Evolutionary conservation across 1,139 yeast genomes (phyloP), one percentile per base, ranked within the genome.

Genomic region (Pichia norvegensis): DNA sequence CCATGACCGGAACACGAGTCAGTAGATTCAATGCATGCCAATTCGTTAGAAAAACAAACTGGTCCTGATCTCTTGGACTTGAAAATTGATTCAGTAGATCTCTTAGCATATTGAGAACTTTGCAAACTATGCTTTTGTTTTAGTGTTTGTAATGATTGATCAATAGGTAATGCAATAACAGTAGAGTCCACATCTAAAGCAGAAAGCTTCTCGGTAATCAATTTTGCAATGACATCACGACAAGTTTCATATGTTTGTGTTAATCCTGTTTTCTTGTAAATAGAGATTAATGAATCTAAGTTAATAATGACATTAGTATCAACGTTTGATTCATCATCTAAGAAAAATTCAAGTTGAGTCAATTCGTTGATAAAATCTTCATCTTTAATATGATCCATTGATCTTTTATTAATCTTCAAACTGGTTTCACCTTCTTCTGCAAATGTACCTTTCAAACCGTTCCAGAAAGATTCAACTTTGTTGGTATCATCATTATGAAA

Each of bases 1-100:
- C 92, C 92, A 55, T 78, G 86, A 38, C 75, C 72, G 27, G 76
- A 72, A 65, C 92, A 83, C 45, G 68, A 66, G 48, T 70, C 63
- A 20, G 90, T 81, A 31, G 69, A 63, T 14, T 64, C 67, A 47
- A 70, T 65, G 63, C 92, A 82, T 17, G 72, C 67, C 43, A 72
- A 78, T 57, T 76, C 72, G 23, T 78, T 63, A 14, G 64, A 47
- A 53, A 64, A 76, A 53, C 76, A 72, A 6, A 51, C 50, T n/a
- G 41, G 14, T 19, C 35, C 20, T n/a, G 42, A 36, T 16, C 14
- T 17, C 5, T 14, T 16, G 8, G 31, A 33, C 13, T 33, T 33
- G 20, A 33, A 33, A 10, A 33, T 3, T 14, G 29, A 36, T 9
- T 36, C 38, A 6, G 27, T 36, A 6, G 38, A 36, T 36, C 38